Conservation (phyloP, 148 eudicot genomes). For the Selenicereus undatus region DNA sequence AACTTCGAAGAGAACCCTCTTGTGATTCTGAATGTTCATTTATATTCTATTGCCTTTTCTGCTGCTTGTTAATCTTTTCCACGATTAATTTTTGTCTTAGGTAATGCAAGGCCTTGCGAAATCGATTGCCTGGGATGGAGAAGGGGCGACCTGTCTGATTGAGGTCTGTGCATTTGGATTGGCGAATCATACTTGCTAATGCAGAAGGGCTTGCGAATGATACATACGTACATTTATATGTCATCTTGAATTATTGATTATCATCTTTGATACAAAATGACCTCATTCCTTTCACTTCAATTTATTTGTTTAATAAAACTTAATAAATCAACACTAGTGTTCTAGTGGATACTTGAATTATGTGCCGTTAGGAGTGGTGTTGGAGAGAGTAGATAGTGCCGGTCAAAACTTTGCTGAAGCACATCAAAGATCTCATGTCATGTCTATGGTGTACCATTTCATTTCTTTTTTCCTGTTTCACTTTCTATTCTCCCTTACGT, state of each 20-base stretch:
- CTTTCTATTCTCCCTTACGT: neutral
- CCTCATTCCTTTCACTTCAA: neutral
- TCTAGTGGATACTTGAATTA: no score
- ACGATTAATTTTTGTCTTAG: slow-evolving; percentile 31
- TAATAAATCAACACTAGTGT: no score
- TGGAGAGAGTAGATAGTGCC: no score
- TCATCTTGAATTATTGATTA: neutral
- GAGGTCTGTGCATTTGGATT: slow-evolving; percentile 47
- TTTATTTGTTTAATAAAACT: no score
- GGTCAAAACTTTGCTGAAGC: neutral
- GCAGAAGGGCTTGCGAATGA: neutral
- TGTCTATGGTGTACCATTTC: neutral
- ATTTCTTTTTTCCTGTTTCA: neutral
- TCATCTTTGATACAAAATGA: neutral
- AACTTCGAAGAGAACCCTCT: neutral
- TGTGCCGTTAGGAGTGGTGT: no score
- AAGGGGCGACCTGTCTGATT: slow-evolving; percentile 97
- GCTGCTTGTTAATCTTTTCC: neutral
- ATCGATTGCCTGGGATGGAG: slow-evolving; percentile 99
- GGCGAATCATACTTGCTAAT: neutral
- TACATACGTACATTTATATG: neutral
- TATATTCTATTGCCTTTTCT: neutral
- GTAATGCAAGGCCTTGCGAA: slow-evolving; percentile 99
- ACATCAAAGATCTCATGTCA: neutral
- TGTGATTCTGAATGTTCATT: neutral